Conservation (phyloP, 208 protist species). For the Acanthamoeba sp. region DNA sequence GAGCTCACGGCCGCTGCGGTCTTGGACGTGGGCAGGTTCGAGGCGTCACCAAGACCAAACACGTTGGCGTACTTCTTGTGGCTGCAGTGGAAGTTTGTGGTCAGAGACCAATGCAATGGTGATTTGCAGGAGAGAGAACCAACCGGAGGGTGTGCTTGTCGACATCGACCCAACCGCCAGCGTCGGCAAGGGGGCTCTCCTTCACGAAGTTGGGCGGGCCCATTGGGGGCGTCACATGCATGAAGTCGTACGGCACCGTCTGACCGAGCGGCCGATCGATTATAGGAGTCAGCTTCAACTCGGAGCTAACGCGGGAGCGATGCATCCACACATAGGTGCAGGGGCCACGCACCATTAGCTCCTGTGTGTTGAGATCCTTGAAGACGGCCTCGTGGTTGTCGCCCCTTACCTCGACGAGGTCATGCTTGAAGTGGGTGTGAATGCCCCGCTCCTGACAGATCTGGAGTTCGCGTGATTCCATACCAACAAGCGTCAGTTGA, state of each 20-base stretch:
- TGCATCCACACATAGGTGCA: no score
- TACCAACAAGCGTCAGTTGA: neutral
- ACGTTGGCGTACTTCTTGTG: slow-evolving; percentile 83
- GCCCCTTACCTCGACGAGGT: slow-evolving; percentile 80
- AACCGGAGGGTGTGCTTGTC: slow-evolving; percentile 84
- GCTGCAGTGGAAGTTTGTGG: neutral
- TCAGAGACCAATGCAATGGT: no score
- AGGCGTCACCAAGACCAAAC: slow-evolving; percentile 84
- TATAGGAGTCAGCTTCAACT: no score
- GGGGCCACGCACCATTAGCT: slow-evolving; percentile 32
- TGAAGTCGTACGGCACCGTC: slow-evolving; percentile 82
- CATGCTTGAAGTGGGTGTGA: slow-evolving; percentile 68
- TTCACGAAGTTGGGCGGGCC: slow-evolving; percentile 75
- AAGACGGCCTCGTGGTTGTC: slow-evolving; percentile 81
- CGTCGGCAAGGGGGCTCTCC: slow-evolving; percentile 74
- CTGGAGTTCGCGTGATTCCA: slow-evolving; percentile 73
- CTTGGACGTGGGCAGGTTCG: slow-evolving; percentile 85
- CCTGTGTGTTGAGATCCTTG: slow-evolving; percentile 62
- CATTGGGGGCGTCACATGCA: slow-evolving; percentile 86
- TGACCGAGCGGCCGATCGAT: neutral
- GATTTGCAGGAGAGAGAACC: neutral
- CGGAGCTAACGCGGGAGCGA: neutral
- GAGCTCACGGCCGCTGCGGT: slow-evolving; percentile 85
- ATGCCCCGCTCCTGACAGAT: slow-evolving; percentile 78
- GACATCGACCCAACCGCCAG: slow-evolving; percentile 81